These are phyloP conservation scores for Penicillium capsulatum DNA, from an alignment of 2,329 filamentous ascomycete species.

Conservation along the genomic window DNA sequence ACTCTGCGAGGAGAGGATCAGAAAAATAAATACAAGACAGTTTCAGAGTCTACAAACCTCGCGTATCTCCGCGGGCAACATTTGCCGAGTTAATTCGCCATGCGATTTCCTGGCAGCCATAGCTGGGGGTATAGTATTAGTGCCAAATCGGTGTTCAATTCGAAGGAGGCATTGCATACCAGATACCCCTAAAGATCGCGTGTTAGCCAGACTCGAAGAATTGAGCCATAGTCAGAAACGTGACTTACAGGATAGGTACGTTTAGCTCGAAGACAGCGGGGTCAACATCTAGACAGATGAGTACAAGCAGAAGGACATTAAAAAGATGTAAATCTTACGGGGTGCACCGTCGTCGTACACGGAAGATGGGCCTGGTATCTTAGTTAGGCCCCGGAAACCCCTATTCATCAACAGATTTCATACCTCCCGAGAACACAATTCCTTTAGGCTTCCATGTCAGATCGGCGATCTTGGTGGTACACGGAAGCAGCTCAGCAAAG, in stretches of 20 bases:
- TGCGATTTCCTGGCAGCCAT: slow-evolving; percentile 66
- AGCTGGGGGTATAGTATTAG: slow-evolving; percentile 47
- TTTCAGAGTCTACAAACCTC: slow-evolving; percentile 25
- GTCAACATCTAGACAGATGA: slow-evolving; percentile 56
- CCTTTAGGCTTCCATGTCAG: slow-evolving; percentile 77
- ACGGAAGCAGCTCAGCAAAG: slow-evolving; percentile 84
- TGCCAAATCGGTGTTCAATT: slow-evolving; percentile 31
- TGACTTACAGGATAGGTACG: slow-evolving; percentile 58
- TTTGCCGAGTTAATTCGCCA: slow-evolving; percentile 63
- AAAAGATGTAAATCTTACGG: slow-evolving; percentile 32
- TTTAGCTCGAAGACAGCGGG: slow-evolving; percentile 73
- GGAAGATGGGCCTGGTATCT: slow-evolving; percentile 57
- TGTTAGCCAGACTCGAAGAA: slow-evolving; percentile 51
- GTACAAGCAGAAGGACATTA: slow-evolving; percentile 3
- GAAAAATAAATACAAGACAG: not conserved
- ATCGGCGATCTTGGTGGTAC: slow-evolving; percentile 74
- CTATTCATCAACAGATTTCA: not conserved
- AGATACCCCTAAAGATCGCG: slow-evolving; percentile 12
- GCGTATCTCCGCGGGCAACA: slow-evolving; percentile 62
- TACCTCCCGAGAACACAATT: slow-evolving; percentile 66
- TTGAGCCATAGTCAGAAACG: slow-evolving; percentile 57
- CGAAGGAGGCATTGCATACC: slow-evolving; percentile 8
- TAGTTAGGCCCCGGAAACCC: slow-evolving; percentile 5
- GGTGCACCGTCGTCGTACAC: slow-evolving; percentile 76
- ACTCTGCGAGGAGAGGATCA: slow-evolving; percentile 47